Conservation (phyloP, 495 filamentous ascomycete species). For the Clavariopsis aquatica region DNA sequence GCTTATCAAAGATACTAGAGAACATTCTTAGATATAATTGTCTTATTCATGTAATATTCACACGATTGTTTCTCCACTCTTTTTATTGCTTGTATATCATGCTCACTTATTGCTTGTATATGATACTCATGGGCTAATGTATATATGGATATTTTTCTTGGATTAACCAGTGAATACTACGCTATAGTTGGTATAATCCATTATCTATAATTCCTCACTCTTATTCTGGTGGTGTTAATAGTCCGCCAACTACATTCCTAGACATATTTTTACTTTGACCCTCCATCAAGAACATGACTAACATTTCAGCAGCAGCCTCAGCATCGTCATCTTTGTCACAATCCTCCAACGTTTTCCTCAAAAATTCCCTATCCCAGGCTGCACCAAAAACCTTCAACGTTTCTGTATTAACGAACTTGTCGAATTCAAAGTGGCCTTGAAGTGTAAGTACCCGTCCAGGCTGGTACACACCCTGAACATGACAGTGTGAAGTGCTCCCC, state of each 20-base stretch:
- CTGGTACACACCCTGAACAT: conserved; percentile 26
- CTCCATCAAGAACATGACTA: conserved; percentile 21
- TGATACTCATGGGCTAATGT: no score
- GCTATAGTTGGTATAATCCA: not conserved
- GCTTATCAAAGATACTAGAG: not conserved
- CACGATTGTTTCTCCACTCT: not conserved
- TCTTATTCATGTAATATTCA: not conserved
- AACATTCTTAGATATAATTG: not conserved
- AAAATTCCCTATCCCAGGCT: conserved; percentile 7
- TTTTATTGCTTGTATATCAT: not conserved
- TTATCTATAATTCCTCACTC: no score
- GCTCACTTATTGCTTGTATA: no score
- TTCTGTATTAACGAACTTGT: conserved; percentile 31
- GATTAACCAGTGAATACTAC: no score
- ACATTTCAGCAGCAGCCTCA: conserved; percentile 17
- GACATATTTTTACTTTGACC: not conserved
- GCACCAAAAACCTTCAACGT: conserved; percentile 30
- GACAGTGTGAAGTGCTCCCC: conserved; percentile 24
- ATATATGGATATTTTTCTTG: no score
- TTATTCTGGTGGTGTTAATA: conserved; percentile 17
- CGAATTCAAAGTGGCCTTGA: conserved; percentile 34
- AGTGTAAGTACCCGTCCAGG: conserved; percentile 23
- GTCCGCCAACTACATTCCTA: conserved; percentile 8
- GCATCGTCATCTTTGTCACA: conserved; percentile 30
- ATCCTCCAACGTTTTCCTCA: conserved; percentile 16